Evolutionary conservation across 1,139 yeast species (phyloP).

Genomic region (Debaryomycetaceae sp.): DNA sequence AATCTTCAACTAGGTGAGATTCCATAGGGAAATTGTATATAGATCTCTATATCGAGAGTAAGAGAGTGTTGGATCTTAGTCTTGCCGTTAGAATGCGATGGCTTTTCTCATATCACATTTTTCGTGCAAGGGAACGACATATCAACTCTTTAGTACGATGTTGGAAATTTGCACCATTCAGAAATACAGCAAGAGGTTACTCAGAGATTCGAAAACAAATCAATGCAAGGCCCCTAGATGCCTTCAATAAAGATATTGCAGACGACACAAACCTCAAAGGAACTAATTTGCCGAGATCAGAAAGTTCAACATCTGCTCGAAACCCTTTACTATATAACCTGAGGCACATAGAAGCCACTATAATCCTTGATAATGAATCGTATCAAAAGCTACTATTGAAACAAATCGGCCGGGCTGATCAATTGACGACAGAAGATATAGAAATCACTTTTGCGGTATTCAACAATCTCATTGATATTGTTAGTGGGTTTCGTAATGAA

Average conservation of each 20-base stretch:
- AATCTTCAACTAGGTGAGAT: not conserved
- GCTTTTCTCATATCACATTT: not conserved
- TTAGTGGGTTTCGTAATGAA: slow-evolving; percentile 14
- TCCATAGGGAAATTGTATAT: not conserved
- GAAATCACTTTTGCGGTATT: slow-evolving; percentile 13
- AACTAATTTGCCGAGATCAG: too few species aligned
- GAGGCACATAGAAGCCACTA: not conserved
- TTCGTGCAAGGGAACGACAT: not conserved
- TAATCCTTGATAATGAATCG: not conserved
- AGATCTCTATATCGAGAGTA: not conserved
- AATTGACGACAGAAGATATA: slow-evolving; percentile 10
- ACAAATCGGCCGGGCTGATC: not conserved
- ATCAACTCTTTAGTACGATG: not conserved
- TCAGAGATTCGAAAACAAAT: too few species aligned
- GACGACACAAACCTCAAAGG: too few species aligned
- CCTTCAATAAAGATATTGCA: too few species aligned
- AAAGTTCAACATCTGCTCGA: not conserved
- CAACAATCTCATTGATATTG: slow-evolving; percentile 15
- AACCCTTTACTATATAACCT: not conserved
- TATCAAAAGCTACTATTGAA: not conserved
- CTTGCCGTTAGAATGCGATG: not conserved
- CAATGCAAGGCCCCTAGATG: too few species aligned
- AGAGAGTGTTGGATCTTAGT: not conserved
- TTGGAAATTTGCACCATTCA: not conserved
- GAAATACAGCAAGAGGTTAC: too few species aligned